Base-by-base conservation (phyloP, 805 yeast genomes). In the Spathaspora gorwiae region DNA sequence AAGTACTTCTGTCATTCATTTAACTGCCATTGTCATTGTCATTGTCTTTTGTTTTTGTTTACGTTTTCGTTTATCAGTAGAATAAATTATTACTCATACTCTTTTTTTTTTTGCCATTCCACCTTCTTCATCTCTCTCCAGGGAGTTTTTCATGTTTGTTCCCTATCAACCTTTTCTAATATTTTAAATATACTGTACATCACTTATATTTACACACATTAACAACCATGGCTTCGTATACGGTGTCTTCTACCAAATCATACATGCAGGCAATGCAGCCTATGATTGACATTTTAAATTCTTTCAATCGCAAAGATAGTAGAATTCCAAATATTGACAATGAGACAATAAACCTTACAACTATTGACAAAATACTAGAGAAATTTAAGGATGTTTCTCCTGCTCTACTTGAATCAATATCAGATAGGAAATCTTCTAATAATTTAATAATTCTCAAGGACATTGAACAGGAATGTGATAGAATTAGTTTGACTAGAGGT, bases 211-310 rank as follows among this genome's bases (percentile, higher is more conserved):
- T 19, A 5, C 24, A 19, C 24, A 19, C 24, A 19, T 19, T 19
- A 5, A 19, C 2, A 19, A 19, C 24, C 24, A 19, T 19, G 24
- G 24, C 68, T 35, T 29, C 32, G 3, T 71, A 71, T 51, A 62
- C 66, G 39, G 84, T 75, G 7, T 68, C 77, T 11, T 84, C 90
- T 1, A 84, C 90, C 8, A 77, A 79, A 62, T 84, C 94, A 19
- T 86, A 79, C 62, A 79, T 86, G 85, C 78, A 78, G 58, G 92
- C 94, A 14, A 84, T 86, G 89, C 78, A 75, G 59, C 76, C 81
- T 2, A 79, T 86, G 83, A 68, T 78, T n/a, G 79, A 76, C 6
- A 61, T 73, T 0, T 57, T 81, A 46, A 59, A 62, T 2, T 48
- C 56, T 0, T 54, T 78, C 8, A 51, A 54, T 26, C 26, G 13